Evolutionary conservation across 176 grass and related monocot species (phyloP), one percentile per base, ranked within the genome.

Genomic region (Guadua angustifolia): DNA sequence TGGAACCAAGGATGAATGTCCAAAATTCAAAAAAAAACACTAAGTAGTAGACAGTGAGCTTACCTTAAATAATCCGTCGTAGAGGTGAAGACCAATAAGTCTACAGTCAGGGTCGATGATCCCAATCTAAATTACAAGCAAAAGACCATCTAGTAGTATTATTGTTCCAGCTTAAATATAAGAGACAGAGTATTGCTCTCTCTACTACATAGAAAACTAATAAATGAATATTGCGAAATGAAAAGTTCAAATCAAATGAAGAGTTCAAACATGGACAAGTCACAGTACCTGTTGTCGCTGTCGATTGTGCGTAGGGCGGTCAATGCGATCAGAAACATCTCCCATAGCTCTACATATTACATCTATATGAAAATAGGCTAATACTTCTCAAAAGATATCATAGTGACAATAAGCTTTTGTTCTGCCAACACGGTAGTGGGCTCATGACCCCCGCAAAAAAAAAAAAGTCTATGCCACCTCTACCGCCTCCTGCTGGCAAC

Each of bases 251-350:
- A 73, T 45, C 36, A 58, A 60, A 61, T 26, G 58, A 74, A 42
- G 71, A 70, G 9, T 24, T 67, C 2, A 74, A 63, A 43, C 35
- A 46, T 49, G 39, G 77, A 63, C n/a, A 32, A 43, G 6, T 74
- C 2, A 5, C 7, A 75, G 21, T 86, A 94, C 93, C 97, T 99
- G n/a, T n/a, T n/a, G n/a, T n/a, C n/a, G n/a, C n/a, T n/a, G 97
- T 77, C 97, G 91, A 79, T 99, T 99, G 42, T 99, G 93, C 38
- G 97, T 96, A 82, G 97, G 97, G 56, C 96, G 91, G 36, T 93
- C 96, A 92, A 95, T 99, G 78, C 96, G 91, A 83, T 99, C 96
- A 79, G 96, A 95, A 92, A 99, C 96, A 88, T 99, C 96, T 79
- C 96, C 96, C 96, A 95, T 95, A 9, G 96, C 86, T 86, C 96